These are phyloP conservation scores for Aspergillus panamensis DNA, from an alignment of 495 filamentous ascomycete genomes.

Conservation along the genomic window DNA sequence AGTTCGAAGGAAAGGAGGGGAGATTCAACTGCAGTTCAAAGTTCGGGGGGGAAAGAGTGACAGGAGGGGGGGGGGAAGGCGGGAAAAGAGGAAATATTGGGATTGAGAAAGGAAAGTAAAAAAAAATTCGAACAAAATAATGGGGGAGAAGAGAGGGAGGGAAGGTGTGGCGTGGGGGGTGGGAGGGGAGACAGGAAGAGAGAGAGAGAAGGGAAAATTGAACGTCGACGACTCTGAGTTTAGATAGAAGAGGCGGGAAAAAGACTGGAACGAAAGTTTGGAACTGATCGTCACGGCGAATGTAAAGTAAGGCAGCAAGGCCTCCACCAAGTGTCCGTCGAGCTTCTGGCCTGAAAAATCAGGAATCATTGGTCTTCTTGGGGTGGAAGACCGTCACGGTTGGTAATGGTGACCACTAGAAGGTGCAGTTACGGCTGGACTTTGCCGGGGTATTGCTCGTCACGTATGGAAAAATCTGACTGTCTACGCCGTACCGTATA, in stretches of 20 bases:
- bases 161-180: slow-evolving; percentile 22
- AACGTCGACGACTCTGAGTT: slow-evolving; percentile 26
- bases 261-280: slow-evolving; percentile 23
- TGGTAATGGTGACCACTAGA: neutral
- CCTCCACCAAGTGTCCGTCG: slow-evolving; percentile 1
- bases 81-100: slow-evolving; percentile 7
- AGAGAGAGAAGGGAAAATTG: slow-evolving; percentile 19
- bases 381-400: slow-evolving; percentile 1
- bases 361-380: slow-evolving; percentile 11
- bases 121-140: slow-evolving; percentile 19
- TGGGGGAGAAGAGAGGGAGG: slow-evolving; percentile 10
- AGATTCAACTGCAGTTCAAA: slow-evolving; percentile 13
- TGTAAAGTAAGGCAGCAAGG: slow-evolving; percentile 21
- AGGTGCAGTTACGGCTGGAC: neutral
- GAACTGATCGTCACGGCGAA: slow-evolving; percentile 28
- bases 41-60: slow-evolving; percentile 19
- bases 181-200: slow-evolving; percentile 19
- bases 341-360: slow-evolving; percentile 11
- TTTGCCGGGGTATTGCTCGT: neutral
- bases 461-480: slow-evolving; percentile 3
- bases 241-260: slow-evolving; percentile 28
- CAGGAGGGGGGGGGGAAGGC: slow-evolving; percentile 15
- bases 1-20: slow-evolving; percentile 15
- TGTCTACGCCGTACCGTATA: slow-evolving; percentile 3
- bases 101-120: slow-evolving; percentile 21